Percentiles rank a stretch among this genome's conserved stretches.
Conservation (phyloP, 108 stramenopile genomes). For the Pseudonitzschia delicatissima region DNA sequence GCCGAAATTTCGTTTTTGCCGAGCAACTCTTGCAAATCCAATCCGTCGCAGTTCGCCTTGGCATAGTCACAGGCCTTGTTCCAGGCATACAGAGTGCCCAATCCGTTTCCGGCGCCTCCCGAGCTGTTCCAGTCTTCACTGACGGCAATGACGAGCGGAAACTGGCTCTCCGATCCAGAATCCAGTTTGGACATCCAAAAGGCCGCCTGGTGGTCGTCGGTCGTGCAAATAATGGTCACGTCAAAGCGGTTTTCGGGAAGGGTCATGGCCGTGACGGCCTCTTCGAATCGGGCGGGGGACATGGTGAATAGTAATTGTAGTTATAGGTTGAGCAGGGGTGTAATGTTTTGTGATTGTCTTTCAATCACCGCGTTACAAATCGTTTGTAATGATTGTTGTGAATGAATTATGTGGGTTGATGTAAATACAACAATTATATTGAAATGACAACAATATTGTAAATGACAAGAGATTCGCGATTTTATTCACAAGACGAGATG, state of each 20-base stretch:
- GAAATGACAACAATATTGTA: too few species aligned
- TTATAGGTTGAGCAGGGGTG: too few species aligned
- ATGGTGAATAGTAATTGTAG: too few species aligned
- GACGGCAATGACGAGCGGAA: constrained; percentile 91
- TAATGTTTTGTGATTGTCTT: too few species aligned
- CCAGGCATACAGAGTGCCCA: constrained; percentile 94
- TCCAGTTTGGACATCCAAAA: constrained; percentile 96
- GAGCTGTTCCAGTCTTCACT: constrained; percentile 90
- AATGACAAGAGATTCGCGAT: too few species aligned
- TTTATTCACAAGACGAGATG: too few species aligned
- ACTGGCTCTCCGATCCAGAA: constrained; percentile 13
- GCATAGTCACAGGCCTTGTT: constrained; percentile 87
- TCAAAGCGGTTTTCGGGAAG: constrained; percentile 70
- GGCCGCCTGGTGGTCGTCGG: constrained; percentile 92
- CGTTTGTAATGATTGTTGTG: too few species aligned
- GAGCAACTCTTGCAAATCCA: constrained; percentile 59
- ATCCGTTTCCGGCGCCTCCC: constrained; percentile 93
- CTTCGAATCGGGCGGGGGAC: constrained; percentile 59
- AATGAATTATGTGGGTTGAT: too few species aligned
- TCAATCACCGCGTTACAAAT: too few species aligned
- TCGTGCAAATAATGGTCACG: constrained; percentile 95
- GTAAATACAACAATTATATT: too few species aligned
- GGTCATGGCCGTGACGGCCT: constrained; percentile 79
- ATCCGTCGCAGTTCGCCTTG: constrained; percentile 27
- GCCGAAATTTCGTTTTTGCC: constrained; percentile 64